Evolutionary conservation across 306 rosid species (phyloP).

Genomic region (Prinsepia uniflora): DNA sequence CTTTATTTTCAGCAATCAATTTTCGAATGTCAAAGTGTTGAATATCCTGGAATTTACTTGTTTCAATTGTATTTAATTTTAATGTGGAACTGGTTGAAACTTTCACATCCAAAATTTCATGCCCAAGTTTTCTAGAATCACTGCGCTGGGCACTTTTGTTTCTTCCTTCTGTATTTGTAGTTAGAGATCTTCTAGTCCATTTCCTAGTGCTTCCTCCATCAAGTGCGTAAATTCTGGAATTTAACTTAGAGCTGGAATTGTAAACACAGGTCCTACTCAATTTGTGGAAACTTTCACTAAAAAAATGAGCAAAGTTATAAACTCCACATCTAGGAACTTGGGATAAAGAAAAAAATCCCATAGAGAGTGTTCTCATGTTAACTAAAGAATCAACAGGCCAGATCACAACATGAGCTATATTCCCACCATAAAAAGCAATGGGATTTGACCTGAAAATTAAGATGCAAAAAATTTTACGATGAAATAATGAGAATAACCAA

Average conservation of each 20-base stretch:
- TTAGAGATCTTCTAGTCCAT: constrained; percentile 70
- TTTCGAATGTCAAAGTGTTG: constrained; percentile 45
- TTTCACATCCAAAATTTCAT: constrained; percentile 51
- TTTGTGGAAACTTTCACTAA: constrained; percentile 51
- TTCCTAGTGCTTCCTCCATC: constrained; percentile 55
- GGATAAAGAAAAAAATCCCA: constrained; percentile 59
- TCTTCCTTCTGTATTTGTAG: constrained; percentile 58
- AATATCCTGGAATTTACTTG: constrained; percentile 43
- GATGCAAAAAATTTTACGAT: constrained; percentile 13
- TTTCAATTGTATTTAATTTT: constrained; percentile 47
- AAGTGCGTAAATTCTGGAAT: constrained; percentile 47
- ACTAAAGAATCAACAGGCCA: constrained; percentile 23
- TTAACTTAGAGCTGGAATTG: constrained; percentile 38
- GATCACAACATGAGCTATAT: constrained; percentile 21
- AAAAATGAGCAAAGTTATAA: constrained; percentile 46
- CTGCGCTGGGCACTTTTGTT: constrained; percentile 31
- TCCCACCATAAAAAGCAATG: constrained; percentile 23
- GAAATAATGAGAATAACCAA: constrained; percentile 4
- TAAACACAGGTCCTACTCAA: constrained; percentile 38
- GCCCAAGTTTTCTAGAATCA: constrained; percentile 43
- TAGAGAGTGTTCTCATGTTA: constrained; percentile 59
- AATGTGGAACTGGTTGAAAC: constrained; percentile 41
- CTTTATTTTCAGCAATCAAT: constrained; percentile 54
- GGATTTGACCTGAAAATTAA: constrained; percentile 46
- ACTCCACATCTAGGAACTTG: constrained; percentile 67